Evolutionary conservation across 148 eudicot genomes (phyloP).

Genomic region (Pharnaceum exiguum): DNA sequence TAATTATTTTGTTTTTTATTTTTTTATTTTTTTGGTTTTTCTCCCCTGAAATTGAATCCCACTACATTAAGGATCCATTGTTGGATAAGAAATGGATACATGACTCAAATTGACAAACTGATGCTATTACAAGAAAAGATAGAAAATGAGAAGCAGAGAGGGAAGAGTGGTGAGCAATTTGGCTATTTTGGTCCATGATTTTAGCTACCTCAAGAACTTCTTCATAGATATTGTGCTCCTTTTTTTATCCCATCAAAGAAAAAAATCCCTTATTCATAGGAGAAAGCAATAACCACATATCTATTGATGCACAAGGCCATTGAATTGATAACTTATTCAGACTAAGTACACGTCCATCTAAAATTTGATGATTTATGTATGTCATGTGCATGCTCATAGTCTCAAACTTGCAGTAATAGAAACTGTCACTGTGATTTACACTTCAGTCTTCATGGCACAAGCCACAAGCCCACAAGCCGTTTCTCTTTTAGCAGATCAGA

Average conservation of each 20-base stretch:
- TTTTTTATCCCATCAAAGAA: no score
- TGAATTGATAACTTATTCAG: no score
- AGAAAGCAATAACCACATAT: neutral
- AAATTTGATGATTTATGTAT: no score
- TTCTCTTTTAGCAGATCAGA: no score
- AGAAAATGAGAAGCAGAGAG: slow-evolving; percentile 37
- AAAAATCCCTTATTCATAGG: slow-evolving; percentile 1
- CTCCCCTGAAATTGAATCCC: neutral
- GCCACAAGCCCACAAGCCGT: no score
- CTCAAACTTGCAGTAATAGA: no score
- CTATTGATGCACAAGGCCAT: neutral
- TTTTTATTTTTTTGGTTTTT: neutral
- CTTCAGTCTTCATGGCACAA: no score
- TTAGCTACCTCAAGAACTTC: slow-evolving; percentile 13
- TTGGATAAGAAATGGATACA: neutral
- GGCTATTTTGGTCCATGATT: neutral
- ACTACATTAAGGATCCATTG: neutral
- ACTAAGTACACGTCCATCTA: no score
- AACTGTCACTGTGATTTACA: no score
- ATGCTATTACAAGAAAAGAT: slow-evolving; percentile 16
- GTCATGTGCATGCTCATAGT: no score
- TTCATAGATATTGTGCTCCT: neutral
- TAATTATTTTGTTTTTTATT: neutral
- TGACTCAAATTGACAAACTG: neutral
- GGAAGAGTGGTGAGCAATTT: slow-evolving; percentile 30